Conservation (phyloP, 805 yeast species). For the Candida patagonica region DNA sequence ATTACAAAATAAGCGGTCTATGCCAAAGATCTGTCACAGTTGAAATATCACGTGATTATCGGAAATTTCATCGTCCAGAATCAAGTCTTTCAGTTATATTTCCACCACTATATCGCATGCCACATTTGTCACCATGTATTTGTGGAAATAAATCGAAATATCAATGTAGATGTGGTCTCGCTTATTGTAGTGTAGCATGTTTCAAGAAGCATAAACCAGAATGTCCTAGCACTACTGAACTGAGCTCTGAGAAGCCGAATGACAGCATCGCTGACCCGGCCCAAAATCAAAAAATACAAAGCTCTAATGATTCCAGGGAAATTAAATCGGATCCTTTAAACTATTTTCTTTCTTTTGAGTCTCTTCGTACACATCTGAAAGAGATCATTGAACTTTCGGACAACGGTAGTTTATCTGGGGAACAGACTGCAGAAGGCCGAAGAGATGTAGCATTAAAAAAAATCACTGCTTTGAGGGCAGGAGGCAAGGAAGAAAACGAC, state of each 20-base stretch:
- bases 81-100: too few relatives aligned
- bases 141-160: slow-evolving; percentile 1
- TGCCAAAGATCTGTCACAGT: too few relatives aligned
- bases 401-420: slow-evolving; percentile 41
- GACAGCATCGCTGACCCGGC: not conserved
- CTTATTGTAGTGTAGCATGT: slow-evolving; percentile 49
- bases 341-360: slow-evolving; percentile 37
- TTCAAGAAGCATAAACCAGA: slow-evolving; percentile 39
- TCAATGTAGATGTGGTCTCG: slow-evolving; percentile 1
- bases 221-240: slow-evolving; percentile 10
- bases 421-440: slow-evolving; percentile 44
- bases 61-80: too few relatives aligned
- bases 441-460: slow-evolving; percentile 52
- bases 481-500: slow-evolving; percentile 60
- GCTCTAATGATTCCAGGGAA: too few relatives aligned
- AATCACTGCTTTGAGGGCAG: slow-evolving; percentile 47
- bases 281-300: not conserved
- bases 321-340: not conserved
- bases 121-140: not conserved
- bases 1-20: too few relatives aligned
- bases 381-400: slow-evolving; percentile 39
- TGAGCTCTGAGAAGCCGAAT: not conserved
- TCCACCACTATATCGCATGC: too few relatives aligned
- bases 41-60: too few relatives aligned
- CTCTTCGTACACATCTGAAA: slow-evolving; percentile 48